phyloP scores from a whole-genome alignment of 495 filamentous ascomycete genomes.

The Thermothielavioides terrestris region DNA sequence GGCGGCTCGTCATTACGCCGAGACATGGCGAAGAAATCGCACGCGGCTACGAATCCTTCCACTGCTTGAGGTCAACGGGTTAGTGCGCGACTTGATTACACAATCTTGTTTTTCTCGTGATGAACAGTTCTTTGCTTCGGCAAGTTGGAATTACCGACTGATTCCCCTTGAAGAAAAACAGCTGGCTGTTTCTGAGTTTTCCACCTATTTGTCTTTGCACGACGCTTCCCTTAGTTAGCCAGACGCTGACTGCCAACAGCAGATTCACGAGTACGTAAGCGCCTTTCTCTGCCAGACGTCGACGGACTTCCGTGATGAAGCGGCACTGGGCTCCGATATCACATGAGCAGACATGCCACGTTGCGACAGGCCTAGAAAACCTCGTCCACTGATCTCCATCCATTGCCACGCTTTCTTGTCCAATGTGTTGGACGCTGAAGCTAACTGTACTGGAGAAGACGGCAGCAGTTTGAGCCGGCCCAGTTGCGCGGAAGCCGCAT shows the following conservation, averaged over 20 bases:
- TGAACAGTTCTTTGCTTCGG: slow-evolving; percentile 68
- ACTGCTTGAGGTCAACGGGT: slow-evolving; percentile 1
- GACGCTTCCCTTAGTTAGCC: not conserved
- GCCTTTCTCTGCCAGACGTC: slow-evolving; percentile 10
- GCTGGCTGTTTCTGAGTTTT: slow-evolving; percentile 79
- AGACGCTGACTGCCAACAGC: slow-evolving; percentile 10
- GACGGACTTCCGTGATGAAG: slow-evolving; percentile 67
- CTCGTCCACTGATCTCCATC: slow-evolving; percentile 85
- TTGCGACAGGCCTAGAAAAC: slow-evolving; percentile 99
- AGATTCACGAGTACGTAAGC: slow-evolving; percentile 16
- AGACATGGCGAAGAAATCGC: not conserved
- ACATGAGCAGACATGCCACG: slow-evolving; percentile 82
- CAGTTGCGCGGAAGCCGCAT: not conserved
- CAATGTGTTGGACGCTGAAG: not conserved
- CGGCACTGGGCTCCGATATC: slow-evolving; percentile 97
- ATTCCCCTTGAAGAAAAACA: slow-evolving; percentile 74
- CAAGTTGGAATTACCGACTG: slow-evolving; percentile 99
- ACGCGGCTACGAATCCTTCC: not conserved
- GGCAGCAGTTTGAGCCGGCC: not conserved
- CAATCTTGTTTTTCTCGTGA: slow-evolving; percentile 48
- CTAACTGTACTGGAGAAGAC: slow-evolving; percentile 14
- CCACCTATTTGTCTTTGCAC: slow-evolving; percentile 1
- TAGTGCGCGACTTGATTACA: slow-evolving; percentile 14
- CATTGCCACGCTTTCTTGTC: slow-evolving; percentile 6
- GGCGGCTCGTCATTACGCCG: not conserved